A percentile compares a stretch with the other conserved stretches of the same genome.
These are phyloP conservation scores for Furculomyces boomerangus DNA, from an alignment of 371 early-diverging fungal genomes.

Conservation along the genomic window DNA sequence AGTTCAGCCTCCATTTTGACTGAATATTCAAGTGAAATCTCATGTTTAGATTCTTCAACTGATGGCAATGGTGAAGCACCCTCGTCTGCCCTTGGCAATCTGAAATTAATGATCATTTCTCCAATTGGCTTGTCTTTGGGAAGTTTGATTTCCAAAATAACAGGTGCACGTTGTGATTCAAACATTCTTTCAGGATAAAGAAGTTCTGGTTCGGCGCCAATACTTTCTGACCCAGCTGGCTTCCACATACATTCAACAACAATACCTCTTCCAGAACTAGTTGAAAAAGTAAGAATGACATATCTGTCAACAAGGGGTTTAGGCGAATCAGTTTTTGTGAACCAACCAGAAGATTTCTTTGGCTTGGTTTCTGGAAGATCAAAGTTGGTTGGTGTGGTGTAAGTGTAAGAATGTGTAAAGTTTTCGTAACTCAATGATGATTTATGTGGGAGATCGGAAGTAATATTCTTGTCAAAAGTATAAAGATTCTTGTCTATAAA, in stretches of 20 bases:
- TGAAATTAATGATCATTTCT: constrained; percentile 18
- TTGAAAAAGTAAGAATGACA: constrained; percentile 5
- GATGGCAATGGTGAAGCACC: constrained; percentile 22
- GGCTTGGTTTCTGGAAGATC: background rate
- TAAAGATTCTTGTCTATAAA: constrained; percentile 13
- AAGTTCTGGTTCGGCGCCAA: constrained; percentile 8
- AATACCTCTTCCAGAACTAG: constrained; percentile 20
- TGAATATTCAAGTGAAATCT: constrained; percentile 20
- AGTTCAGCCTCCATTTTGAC: constrained; percentile 17
- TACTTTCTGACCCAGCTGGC: constrained; percentile 3
- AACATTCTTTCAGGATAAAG: constrained; percentile 20
- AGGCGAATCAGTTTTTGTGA: constrained; percentile 7
- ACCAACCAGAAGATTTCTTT: constrained; percentile 7
- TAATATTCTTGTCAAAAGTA: constrained; percentile 19
- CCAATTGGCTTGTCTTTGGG: constrained; percentile 15
- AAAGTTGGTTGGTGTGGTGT: constrained; percentile 4
- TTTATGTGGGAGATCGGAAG: constrained; percentile 10
- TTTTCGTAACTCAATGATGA: constrained; percentile 18
- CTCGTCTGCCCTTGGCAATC: constrained; percentile 23
- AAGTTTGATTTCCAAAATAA: constrained; percentile 20
- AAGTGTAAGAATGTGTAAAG: constrained; percentile 12
- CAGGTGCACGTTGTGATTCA: constrained; percentile 22
- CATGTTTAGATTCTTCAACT: constrained; percentile 16
- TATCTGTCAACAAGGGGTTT: background rate
- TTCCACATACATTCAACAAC: constrained; percentile 22